Base-by-base conservation (phyloP, 2,329 filamentous ascomycete genomes). In the Berkeleyomyces basicola region DNA sequence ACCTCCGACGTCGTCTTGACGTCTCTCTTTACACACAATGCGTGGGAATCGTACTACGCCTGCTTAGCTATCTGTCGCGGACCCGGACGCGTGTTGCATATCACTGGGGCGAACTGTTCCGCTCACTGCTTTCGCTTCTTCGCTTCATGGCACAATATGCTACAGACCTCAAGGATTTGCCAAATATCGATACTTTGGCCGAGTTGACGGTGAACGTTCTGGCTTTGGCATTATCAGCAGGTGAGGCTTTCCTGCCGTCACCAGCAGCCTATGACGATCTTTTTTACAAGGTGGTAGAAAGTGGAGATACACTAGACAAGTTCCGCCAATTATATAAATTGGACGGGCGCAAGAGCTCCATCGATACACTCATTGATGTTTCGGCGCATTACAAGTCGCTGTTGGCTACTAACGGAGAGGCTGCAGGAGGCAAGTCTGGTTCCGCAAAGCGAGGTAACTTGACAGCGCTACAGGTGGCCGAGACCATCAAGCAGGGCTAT, bases 271-370 rank as follows among this genome's bases (percentile, higher is more conserved):
- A 97, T 72, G 93, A 99, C 69, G 93, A 99, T 70, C 79, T 99
- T 0, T 97, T 99, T 75, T 99, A 99, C 81, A 99, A 99, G 74
- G 82, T 97, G 1, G 90, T 97, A 36, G 93, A 99, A 73, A 88
- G 86, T 1, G 90, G 91, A 9, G 89, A 95, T 58, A 81, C 89
- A 10, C 79, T 97, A 31, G 76, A 80, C 40, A 90, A 88, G 70
- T 96, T 97, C 74, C 83, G 89, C 47, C 83, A 90, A 66, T 85
- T 82, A 7, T 97, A 93, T 72, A 74, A 76, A 3, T 73, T 86
- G 14, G 76, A 74, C 1, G 81, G 78, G 65, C 74, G 82, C 55
- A 82, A 80, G 55, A 87, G 80, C 74, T 88, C 88, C 2, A 93
- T 96, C 69, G 86, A 89, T 58, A 95, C 88, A 0, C 78, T 96